Percentiles rank a stretch among this genome's conserved stretches.
Conservation (phyloP, 495 filamentous ascomycete genomes). For the Hapsidospora chrysogenum region DNA sequence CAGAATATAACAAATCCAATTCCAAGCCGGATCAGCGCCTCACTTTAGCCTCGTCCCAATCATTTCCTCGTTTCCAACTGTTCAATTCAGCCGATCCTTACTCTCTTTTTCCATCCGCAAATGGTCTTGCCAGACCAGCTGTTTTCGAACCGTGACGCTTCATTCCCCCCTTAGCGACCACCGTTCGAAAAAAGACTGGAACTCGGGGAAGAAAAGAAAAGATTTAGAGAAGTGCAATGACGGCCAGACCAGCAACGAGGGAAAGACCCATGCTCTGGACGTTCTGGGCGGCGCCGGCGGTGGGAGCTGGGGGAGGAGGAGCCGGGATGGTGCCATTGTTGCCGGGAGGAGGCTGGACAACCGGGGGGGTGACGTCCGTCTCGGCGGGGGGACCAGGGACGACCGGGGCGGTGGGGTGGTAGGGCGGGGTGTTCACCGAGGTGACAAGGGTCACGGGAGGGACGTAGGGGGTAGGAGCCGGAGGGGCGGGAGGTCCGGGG, state of each 20-base stretch:
- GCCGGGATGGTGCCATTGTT: neutral
- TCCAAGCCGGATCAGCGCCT: too few species aligned
- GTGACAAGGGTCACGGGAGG: neutral
- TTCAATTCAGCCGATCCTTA: too few species aligned
- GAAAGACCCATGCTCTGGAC: slow-evolving; percentile 15
- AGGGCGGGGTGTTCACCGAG: neutral
- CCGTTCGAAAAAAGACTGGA: too few species aligned
- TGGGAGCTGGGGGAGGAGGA: slow-evolving; percentile 4
- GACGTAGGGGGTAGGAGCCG: neutral
- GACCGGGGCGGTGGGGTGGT: neutral
- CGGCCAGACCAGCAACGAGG: slow-evolving; percentile 13
- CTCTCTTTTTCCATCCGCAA: too few species aligned
- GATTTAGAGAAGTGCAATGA: too few species aligned
- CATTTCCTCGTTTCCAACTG: too few species aligned
- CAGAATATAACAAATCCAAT: too few species aligned
- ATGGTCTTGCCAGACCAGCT: too few species aligned
- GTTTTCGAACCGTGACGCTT: too few species aligned
- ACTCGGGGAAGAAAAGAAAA: too few species aligned
- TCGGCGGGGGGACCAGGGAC: neutral
- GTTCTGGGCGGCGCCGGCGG: slow-evolving; percentile 13
- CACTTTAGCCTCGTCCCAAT: too few species aligned
- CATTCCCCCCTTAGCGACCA: too few species aligned
- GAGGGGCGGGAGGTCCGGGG: neutral
- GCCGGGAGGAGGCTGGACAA: neutral
- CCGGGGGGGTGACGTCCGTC: neutral